A percentile compares a stretch with the other conserved stretches of the same genome.
Evolutionary conservation across 2,329 filamentous ascomycete genomes (phyloP).

Genomic region (Aspergillus alliaceus): DNA sequence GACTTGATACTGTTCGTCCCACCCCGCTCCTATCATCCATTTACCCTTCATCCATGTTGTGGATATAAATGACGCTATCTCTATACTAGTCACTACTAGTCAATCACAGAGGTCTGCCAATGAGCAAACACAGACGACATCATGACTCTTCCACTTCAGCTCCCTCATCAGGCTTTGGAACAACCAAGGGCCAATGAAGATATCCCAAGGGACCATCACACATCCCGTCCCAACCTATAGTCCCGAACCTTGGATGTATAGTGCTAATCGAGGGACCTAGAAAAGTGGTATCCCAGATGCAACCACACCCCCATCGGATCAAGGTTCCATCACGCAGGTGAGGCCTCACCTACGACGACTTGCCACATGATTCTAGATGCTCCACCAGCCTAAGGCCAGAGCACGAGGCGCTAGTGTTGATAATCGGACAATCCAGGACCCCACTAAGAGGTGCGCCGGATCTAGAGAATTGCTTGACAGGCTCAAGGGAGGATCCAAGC

Average conservation of each 20-base stretch:
- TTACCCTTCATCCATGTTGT: neutral
- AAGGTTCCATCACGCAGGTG: constrained; percentile 5
- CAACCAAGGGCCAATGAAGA: constrained; percentile 16
- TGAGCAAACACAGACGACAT: constrained; percentile 14
- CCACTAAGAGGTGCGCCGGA: constrained; percentile 5
- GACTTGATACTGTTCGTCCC: neutral
- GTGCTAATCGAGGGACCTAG: constrained; percentile 12
- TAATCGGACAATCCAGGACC: constrained; percentile 12
- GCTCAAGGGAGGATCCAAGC: constrained; percentile 8
- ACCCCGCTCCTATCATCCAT: neutral
- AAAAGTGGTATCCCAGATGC: constrained; percentile 4
- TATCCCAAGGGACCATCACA: neutral
- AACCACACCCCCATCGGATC: constrained; percentile 8
- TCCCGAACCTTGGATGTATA: constrained; percentile 4
- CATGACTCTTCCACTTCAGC: constrained; percentile 12
- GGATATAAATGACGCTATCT: too few species aligned
- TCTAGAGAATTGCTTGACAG: constrained; percentile 11
- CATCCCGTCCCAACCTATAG: constrained; percentile 12
- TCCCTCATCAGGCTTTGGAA: constrained; percentile 15
- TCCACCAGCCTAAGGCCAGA: constrained; percentile 13
- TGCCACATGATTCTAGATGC: constrained; percentile 15
- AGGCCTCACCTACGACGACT: too few species aligned
- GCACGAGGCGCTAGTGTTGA: constrained; percentile 6
- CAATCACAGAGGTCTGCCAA: constrained; percentile 11
- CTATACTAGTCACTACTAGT: constrained; percentile 11